These are phyloP conservation scores for Platanus orientalis DNA, from an alignment of 164 flowering plant species.

Conservation along the genomic window DNA sequence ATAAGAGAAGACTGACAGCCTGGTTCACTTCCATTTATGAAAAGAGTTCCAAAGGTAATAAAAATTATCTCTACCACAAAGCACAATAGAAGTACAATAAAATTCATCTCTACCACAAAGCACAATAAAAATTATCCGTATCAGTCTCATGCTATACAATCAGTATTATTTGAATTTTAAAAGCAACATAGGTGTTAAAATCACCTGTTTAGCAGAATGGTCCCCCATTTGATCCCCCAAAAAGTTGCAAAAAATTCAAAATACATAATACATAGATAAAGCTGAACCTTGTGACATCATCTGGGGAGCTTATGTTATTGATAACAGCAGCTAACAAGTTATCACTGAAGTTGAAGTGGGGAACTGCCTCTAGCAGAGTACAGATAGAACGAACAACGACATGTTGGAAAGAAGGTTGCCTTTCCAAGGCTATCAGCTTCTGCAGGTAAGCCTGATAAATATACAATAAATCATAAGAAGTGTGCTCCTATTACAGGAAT, in stretches of 20 bases:
- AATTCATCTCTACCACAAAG: no score
- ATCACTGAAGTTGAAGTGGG: constrained; percentile 89
- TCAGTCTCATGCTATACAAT: no score
- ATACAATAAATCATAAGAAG: constrained; percentile 2
- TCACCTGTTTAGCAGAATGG: constrained; percentile 1
- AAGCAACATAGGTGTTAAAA: neutral
- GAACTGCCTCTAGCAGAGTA: constrained; percentile 77
- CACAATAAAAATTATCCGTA: no score
- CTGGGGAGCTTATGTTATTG: constrained; percentile 61
- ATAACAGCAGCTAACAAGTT: constrained; percentile 59
- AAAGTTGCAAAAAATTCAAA: constrained; percentile 2
- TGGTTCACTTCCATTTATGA: no score
- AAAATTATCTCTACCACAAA: no score
- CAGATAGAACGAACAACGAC: constrained; percentile 78
- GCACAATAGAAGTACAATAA: no score
- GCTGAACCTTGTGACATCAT: constrained; percentile 77
- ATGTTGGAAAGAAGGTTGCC: constrained; percentile 40
- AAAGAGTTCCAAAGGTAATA: no score
- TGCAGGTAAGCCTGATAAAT: constrained; percentile 69
- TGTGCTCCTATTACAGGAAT: neutral
- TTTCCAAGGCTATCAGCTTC: constrained; percentile 56
- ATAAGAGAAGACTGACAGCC: no score
- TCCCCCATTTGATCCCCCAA: neutral
- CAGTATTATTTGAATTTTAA: neutral
- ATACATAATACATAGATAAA: neutral